Evolutionary conservation across 2,329 filamentous ascomycete genomes (phyloP).

Genomic region (Pyricularia sp.): DNA sequence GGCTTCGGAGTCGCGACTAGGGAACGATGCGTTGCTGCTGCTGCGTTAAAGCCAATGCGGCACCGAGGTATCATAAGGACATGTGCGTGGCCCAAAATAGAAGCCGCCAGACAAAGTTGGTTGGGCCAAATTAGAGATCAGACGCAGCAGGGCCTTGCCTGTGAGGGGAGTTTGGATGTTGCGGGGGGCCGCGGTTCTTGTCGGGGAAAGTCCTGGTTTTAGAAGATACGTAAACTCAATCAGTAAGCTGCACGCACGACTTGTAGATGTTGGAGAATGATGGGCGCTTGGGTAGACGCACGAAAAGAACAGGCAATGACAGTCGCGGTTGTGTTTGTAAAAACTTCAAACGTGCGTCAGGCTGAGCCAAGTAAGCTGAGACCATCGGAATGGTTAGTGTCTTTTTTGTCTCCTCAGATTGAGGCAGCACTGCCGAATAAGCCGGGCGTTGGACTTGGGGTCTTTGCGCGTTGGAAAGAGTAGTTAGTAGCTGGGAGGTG

Average conservation of each 20-base stretch:
- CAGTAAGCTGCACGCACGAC: background rate
- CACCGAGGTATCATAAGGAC: slow-evolving; percentile 5
- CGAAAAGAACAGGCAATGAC: background rate
- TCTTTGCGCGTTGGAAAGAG: background rate
- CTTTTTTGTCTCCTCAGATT: background rate
- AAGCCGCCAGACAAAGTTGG: background rate
- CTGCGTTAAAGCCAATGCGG: background rate
- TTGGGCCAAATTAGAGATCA: background rate
- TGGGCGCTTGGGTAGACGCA: background rate
- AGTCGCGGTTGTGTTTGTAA: background rate
- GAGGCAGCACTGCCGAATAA: background rate
- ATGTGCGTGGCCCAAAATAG: slow-evolving; percentile 1
- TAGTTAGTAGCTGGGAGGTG: background rate
- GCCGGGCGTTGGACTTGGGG: background rate
- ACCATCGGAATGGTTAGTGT: background rate
- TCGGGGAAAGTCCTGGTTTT: background rate
- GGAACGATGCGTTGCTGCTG: slow-evolving; percentile 1
- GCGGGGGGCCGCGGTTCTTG: background rate
- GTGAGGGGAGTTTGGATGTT: background rate
- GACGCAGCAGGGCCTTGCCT: background rate
- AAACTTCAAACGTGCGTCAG: background rate
- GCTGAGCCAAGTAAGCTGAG: background rate
- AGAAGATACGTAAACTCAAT: background rate
- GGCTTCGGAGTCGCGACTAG: background rate
- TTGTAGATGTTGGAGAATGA: background rate